phyloP scores from a whole-genome alignment of 2,329 filamentous ascomycete genomes.

The Hansfordia pulvinata region DNA sequence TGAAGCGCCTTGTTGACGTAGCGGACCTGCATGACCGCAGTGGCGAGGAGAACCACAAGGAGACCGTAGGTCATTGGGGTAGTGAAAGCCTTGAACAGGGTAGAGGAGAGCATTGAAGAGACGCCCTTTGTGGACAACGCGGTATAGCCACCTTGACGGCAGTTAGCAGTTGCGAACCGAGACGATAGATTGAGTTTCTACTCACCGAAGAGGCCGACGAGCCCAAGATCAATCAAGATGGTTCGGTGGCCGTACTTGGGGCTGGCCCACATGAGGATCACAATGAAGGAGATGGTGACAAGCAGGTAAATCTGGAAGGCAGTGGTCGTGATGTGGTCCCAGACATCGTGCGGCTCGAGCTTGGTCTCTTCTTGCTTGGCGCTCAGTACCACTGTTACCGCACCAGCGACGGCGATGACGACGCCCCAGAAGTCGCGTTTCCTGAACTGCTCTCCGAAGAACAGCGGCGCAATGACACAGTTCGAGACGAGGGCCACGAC shows the following conservation, averaged over 20 bases:
- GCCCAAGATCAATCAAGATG: conserved; percentile 82
- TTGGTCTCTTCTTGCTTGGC: conserved; percentile 83
- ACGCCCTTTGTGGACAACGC: conserved; percentile 92
- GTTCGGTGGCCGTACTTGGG: conserved; percentile 71
- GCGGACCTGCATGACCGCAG: conserved; percentile 91
- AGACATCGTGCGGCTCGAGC: conserved; percentile 80
- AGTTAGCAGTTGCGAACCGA: conserved; percentile 6
- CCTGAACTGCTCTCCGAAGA: conserved; percentile 86
- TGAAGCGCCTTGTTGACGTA: conserved; percentile 86
- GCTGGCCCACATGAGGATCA: conserved; percentile 68
- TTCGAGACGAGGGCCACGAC: conserved; percentile 97
- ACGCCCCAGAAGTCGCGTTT: conserved; percentile 79
- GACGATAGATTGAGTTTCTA: conserved; percentile 6
- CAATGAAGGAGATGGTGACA: conserved; percentile 61
- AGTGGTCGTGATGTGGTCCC: conserved; percentile 73
- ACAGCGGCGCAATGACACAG: conserved; percentile 86
- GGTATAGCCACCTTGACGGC: conserved; percentile 69
- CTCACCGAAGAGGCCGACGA: conserved; percentile 86
- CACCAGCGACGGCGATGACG: conserved; percentile 71
- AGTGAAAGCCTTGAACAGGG: conserved; percentile 74
- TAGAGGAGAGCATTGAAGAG: conserved; percentile 86
- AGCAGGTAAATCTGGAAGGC: conserved; percentile 86
- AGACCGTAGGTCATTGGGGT: conserved; percentile 87
- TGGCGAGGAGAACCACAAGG: conserved; percentile 63
- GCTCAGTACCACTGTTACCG: conserved; percentile 84